Evolutionary conservation across 345 rosid genomes (phyloP).

Genomic region (Sisymbrium irio): DNA sequence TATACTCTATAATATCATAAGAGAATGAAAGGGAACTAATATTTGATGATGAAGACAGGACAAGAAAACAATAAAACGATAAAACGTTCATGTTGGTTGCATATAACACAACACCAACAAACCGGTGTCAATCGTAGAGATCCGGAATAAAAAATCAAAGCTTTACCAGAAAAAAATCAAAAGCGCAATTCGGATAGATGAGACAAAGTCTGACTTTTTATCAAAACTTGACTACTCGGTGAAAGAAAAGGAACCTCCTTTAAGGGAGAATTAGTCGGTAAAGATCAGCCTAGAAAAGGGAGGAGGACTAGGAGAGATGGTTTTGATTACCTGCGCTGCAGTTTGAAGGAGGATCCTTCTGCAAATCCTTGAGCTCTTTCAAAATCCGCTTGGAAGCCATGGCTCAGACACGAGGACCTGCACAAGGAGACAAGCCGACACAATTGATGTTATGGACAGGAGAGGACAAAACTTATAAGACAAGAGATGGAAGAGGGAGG

Average conservation of each 20-base stretch:
- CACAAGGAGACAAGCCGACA: not conserved
- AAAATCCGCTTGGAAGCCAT: slow-evolving; percentile 50
- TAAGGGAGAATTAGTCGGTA: not conserved
- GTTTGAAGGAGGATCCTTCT: slow-evolving; percentile 52
- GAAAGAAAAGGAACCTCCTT: not conserved
- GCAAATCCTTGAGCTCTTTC: slow-evolving; percentile 42
- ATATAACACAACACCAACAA: not conserved
- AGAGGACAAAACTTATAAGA: not conserved
- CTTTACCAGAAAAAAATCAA: not conserved
- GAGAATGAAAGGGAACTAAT: not conserved
- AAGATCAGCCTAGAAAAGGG: not conserved
- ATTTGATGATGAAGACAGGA: not conserved
- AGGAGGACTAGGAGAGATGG: not conserved
- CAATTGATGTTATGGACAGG: not conserved
- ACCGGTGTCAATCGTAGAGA: not conserved
- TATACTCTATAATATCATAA: not conserved
- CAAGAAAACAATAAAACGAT: not conserved
- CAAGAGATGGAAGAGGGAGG: not conserved
- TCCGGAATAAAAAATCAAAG: not conserved
- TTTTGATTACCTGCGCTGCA: slow-evolving; percentile 59
- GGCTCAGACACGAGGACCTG: not conserved
- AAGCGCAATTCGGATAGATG: not conserved
- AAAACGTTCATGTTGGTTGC: not conserved
- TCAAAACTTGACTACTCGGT: not conserved
- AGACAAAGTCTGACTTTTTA: not conserved